phyloP scores from a whole-genome alignment of 768 basidiomycete genomes.

The Panaeolus papilionaceus region DNA sequence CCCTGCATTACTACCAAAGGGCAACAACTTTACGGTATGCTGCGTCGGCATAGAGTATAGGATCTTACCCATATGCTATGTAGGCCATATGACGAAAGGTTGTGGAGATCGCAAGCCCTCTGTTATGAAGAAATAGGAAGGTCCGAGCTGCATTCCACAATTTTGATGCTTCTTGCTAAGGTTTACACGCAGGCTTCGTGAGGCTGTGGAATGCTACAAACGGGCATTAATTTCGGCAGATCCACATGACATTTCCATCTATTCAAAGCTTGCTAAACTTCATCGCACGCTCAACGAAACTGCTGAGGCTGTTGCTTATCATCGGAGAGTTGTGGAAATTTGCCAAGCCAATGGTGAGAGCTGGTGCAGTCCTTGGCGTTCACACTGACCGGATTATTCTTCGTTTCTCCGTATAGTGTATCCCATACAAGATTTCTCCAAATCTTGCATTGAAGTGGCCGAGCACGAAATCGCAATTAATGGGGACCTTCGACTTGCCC shows the following conservation, averaged over 20 bases:
- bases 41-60: neutral
- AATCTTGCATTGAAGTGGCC: constrained; percentile 85
- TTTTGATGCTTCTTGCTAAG: constrained; percentile 13
- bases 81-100: constrained; percentile 93
- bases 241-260: constrained; percentile 75
- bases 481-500: constrained; percentile 74
- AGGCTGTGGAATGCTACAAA: constrained; percentile 92
- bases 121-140: constrained; percentile 93
- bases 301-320: constrained; percentile 76
- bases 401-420: constrained; percentile 50
- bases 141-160: constrained; percentile 43
- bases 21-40: constrained; percentile 87
- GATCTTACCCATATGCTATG: neutral
- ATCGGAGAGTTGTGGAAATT: constrained; percentile 80
- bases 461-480: constrained; percentile 72
- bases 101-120: constrained; percentile 95
- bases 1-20: constrained; percentile 94
- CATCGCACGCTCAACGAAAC: constrained; percentile 71
- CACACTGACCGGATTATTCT: constrained; percentile 31
- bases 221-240: constrained; percentile 87
- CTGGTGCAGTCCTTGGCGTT: constrained; percentile 26
- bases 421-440: constrained; percentile 79
- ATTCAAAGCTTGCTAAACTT: constrained; percentile 76
- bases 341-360: constrained; percentile 66
- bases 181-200: constrained; percentile 62